These are phyloP conservation scores for Lyophyllum semitale DNA, from an alignment of 768 basidiomycete species.

Conservation along the genomic window DNA sequence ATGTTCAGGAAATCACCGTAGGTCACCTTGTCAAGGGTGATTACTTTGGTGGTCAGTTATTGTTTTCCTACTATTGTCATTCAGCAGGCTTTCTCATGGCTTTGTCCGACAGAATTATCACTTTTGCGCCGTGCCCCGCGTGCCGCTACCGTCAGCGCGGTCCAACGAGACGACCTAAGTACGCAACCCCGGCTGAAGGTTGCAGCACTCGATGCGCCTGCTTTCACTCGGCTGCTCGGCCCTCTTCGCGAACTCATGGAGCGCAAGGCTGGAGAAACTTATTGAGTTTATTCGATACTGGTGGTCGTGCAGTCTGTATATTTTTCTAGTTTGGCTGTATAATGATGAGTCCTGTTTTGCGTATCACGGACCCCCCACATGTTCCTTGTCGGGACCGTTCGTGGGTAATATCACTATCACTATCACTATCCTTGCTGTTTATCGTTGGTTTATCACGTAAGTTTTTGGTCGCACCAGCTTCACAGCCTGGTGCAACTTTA, in stretches of 20 bases:
- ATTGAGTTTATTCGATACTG: conserved; percentile 23
- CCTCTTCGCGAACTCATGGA: conserved; percentile 94
- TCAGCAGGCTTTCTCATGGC: not conserved
- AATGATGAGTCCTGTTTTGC: conserved; percentile 5
- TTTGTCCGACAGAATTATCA: conserved; percentile 70
- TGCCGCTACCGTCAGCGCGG: conserved; percentile 94
- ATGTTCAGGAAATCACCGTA: conserved; percentile 66
- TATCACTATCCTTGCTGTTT: too few relatives aligned
- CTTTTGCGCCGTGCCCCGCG: conserved; percentile 86
- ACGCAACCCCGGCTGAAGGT: conserved; percentile 77
- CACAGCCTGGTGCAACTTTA: not conserved
- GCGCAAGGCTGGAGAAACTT: conserved; percentile 79
- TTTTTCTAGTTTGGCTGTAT: conserved; percentile 7
- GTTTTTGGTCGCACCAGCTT: too few relatives aligned
- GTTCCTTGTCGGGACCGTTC: too few relatives aligned
- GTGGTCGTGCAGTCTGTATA: conserved; percentile 26
- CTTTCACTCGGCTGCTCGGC: conserved; percentile 92
- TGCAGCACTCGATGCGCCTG: conserved; percentile 88
- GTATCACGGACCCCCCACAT: too few relatives aligned
- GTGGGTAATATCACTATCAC: too few relatives aligned
- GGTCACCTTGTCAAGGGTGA: conserved; percentile 85
- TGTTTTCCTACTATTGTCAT: conserved; percentile 3
- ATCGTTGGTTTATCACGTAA: too few relatives aligned
- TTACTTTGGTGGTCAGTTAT: conserved; percentile 89
- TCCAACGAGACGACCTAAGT: conserved; percentile 46